Evolutionary conservation across 768 basidiomycete genomes (phyloP).

Genomic region (Tulasnella sp.): DNA sequence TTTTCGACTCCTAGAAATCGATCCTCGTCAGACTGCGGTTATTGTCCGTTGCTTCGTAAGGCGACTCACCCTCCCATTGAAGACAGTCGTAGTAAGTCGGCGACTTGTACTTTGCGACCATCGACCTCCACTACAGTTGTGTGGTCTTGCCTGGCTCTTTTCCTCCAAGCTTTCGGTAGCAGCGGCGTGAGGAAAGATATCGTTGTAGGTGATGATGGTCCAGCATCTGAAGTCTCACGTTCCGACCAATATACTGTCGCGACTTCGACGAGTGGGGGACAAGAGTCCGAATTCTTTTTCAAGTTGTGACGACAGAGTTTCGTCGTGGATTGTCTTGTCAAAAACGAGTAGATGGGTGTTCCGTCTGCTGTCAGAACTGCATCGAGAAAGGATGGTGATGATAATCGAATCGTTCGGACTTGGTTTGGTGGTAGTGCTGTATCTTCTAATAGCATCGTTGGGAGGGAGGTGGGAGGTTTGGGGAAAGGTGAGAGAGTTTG

Average conservation of each 20-base stretch:
- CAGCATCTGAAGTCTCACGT: conserved; percentile 3
- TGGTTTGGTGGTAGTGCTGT: not conserved
- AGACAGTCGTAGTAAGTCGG: not conserved
- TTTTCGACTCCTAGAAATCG: conserved; percentile 5
- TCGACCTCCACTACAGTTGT: not conserved
- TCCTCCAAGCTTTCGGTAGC: not conserved
- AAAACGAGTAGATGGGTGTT: not conserved
- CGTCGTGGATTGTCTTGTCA: not conserved
- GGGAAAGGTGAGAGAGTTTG: conserved; percentile 3
- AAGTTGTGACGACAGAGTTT: not conserved
- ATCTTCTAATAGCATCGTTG: not conserved
- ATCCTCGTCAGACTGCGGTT: not conserved
- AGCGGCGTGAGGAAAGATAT: not conserved
- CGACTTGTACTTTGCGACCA: not conserved
- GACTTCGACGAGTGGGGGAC: not conserved
- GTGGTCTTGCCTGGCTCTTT: not conserved
- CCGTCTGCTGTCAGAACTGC: conserved; percentile 2
- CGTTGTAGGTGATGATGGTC: not conserved
- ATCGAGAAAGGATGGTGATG: conserved; percentile 3
- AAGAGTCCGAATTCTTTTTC: not conserved
- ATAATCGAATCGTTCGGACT: conserved; percentile 5
- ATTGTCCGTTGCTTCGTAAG: not conserved
- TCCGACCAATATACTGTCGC: conserved; percentile 8
- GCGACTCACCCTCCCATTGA: conserved; percentile 9
- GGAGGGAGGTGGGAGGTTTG: not conserved